These are phyloP conservation scores for Hemisphaericaspora lyxosophila DNA, from an alignment of 1,139 yeast species.

Conservation along the genomic window DNA sequence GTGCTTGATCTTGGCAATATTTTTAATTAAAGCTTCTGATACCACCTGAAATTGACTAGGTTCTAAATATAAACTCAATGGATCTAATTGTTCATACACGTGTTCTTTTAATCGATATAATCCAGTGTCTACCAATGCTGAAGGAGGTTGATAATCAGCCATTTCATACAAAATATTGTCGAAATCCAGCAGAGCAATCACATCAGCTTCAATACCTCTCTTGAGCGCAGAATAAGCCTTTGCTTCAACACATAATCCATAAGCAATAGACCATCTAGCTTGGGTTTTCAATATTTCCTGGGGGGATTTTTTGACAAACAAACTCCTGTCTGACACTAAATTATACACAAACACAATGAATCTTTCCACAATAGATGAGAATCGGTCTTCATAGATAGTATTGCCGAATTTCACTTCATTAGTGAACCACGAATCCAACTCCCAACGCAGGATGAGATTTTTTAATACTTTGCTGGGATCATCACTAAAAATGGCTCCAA, in stretches of 20 bases:
- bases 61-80: slow-evolving; percentile 37
- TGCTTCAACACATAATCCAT: slow-evolving; percentile 53
- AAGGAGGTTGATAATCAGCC: slow-evolving; percentile 45
- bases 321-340: slow-evolving; percentile 53
- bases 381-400: slow-evolving; percentile 61
- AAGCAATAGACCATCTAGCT: slow-evolving; percentile 42
- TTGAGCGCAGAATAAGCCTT: slow-evolving; percentile 52
- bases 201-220: slow-evolving; percentile 34
- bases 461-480: slow-evolving; percentile 41
- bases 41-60: slow-evolving; percentile 35
- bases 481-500: slow-evolving; percentile 44
- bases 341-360: slow-evolving; percentile 57
- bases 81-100: slow-evolving; percentile 34
- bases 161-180: slow-evolving; percentile 38
- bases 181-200: slow-evolving; percentile 31
- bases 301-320: slow-evolving; percentile 33
- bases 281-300: slow-evolving; percentile 23
- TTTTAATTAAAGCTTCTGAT: slow-evolving; percentile 30
- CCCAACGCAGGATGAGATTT: slow-evolving; percentile 64
- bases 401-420: slow-evolving; percentile 32
- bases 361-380: slow-evolving; percentile 50
- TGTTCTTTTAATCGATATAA: slow-evolving; percentile 47
- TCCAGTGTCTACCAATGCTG: slow-evolving; percentile 41
- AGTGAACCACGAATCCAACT: slow-evolving; percentile 52
- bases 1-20: slow-evolving; percentile 26